A percentile compares a stretch with the other conserved stretches of the same genome.
These are phyloP conservation scores for Penicillium sp. DNA, from an alignment of 2,329 filamentous ascomycete species.

Conservation along the genomic window DNA sequence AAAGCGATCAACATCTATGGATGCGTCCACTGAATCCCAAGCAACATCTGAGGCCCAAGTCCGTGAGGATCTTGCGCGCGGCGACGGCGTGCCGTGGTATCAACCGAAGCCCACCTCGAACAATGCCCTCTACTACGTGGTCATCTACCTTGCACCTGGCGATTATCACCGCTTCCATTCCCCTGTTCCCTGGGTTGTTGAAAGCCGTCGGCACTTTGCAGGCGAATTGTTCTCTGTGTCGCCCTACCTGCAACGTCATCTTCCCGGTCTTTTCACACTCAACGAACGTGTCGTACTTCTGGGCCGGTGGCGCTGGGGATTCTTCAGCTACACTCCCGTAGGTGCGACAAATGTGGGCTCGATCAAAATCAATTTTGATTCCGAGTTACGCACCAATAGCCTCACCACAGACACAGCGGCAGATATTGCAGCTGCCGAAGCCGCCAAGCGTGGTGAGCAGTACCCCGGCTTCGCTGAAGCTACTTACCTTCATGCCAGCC, in stretches of 20 bases:
- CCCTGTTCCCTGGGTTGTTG: slow-evolving; percentile 92
- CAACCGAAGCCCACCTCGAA: slow-evolving; percentile 65
- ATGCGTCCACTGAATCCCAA: slow-evolving; percentile 73
- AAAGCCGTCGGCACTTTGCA: slow-evolving; percentile 93
- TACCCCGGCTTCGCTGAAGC: slow-evolving; percentile 94
- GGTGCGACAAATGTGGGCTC: slow-evolving; percentile 97
- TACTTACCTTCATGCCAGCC: slow-evolving; percentile 78
- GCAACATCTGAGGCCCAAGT: slow-evolving; percentile 81
- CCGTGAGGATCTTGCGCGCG: slow-evolving; percentile 77
- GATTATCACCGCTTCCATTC: slow-evolving; percentile 99
- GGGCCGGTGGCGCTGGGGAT: slow-evolving; percentile 94
- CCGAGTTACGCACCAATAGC: slow-evolving; percentile 89
- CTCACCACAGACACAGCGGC: slow-evolving; percentile 91
- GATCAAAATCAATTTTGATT: slow-evolving; percentile 96
- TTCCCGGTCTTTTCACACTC: slow-evolving; percentile 92
- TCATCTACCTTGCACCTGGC: slow-evolving; percentile 94
- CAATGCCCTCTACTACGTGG: slow-evolving; percentile 83
- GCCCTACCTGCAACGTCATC: slow-evolving; percentile 88
- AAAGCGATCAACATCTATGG: slow-evolving; percentile 61
- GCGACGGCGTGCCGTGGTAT: slow-evolving; percentile 69
- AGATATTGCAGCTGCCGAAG: slow-evolving; percentile 81
- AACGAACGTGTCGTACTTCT: slow-evolving; percentile 95
- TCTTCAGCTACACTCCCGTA: slow-evolving; percentile 95
- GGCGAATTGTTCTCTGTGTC: slow-evolving; percentile 95
- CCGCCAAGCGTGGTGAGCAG: slow-evolving; percentile 73